Base-by-base conservation (phyloP, 2,329 filamentous ascomycete genomes). In the Sporothrix dimorphospora region DNA sequence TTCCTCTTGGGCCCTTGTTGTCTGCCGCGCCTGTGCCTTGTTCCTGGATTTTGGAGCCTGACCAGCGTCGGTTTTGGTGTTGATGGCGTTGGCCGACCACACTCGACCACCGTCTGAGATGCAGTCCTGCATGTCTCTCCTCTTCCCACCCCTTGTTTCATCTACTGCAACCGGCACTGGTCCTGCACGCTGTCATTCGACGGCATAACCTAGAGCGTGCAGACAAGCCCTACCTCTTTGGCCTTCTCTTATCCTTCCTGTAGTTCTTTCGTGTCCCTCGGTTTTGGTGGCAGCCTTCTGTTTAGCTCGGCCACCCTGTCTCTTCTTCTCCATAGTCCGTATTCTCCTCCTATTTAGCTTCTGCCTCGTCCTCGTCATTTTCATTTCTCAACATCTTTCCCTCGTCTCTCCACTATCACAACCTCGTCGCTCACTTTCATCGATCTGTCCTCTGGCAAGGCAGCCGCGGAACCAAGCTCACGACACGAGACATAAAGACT, bases 121-220 rank as follows among this genome's bases (percentile, higher is more conserved):
- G 21, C n/a, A 40, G 45, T 45, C 40, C 38, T 45, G n/a, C 59
- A 16, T 65, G 38, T 65, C 59, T 63, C 59, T 45, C n/a, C 21
- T 42, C 34, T 42, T 42, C 30, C 42, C 34, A 38, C 51, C 70
- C 63, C 66, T 27, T 69, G 66, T 72, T 69, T 72, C 71, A 72
- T 72, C 65, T 69, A 12, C 71, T 69, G 66, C 71, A 72, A 57
- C 65, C 55, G 66, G 47, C 11, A 72, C 65, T 53, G n/a, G 55
- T 40, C 55, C 55, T 65, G 66, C 66, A 42, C 47, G 57, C 66
- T 57, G 45, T 24, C 55, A 72, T 72, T 72, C 71, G 65, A 45
- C 53, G 70, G 27, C 63, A 27, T n/a, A 19, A 49, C 19, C 34
- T 61, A n/a, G 42, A 49, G 4, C 34, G 19, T 55, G 34, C 65